Evolutionary conservation across 352 stramenopile genomes (phyloP).

Genomic region (Globisporangium rhizosaccharum): DNA sequence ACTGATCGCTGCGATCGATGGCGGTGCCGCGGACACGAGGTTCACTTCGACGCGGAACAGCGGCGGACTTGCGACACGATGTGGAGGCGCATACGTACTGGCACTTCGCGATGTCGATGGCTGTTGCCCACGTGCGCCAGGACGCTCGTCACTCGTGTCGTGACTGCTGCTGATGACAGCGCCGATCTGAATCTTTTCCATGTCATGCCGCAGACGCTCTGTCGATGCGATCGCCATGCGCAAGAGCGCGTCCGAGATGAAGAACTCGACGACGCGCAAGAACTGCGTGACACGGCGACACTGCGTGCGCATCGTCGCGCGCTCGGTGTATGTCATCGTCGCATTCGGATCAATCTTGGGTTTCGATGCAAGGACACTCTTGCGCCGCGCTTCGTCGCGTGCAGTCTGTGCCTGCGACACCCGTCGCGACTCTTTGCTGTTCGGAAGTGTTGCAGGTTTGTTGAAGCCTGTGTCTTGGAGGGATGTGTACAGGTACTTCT

Average conservation of each 20-base stretch:
- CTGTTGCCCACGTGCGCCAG: background rate
- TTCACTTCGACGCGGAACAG: slow-evolving; percentile 77
- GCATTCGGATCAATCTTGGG: slow-evolving; percentile 23
- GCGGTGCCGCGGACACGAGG: slow-evolving; percentile 19
- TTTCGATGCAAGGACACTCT: slow-evolving; percentile 15
- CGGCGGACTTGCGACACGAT: slow-evolving; percentile 11
- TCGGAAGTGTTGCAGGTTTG: slow-evolving; percentile 1
- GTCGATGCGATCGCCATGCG: slow-evolving; percentile 62
- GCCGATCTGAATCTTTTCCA: slow-evolving; percentile 36
- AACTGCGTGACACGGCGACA: slow-evolving; percentile 91
- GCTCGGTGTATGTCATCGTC: slow-evolving; percentile 94
- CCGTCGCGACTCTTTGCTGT: background rate
- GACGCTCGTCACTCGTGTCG: background rate
- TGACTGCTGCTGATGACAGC: slow-evolving; percentile 1
- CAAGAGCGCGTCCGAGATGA: slow-evolving; percentile 76
- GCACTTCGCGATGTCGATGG: background rate
- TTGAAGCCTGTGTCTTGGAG: slow-evolving; percentile 58
- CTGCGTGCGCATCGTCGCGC: slow-evolving; percentile 86
- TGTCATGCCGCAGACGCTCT: slow-evolving; percentile 28
- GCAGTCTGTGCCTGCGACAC: slow-evolving; percentile 7
- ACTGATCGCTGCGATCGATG: slow-evolving; percentile 7
- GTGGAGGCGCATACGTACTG: background rate
- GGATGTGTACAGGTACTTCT: slow-evolving; percentile 55
- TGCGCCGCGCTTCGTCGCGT: slow-evolving; percentile 12
- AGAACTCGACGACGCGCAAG: slow-evolving; percentile 89